These are phyloP conservation scores for Solanum piurae DNA, from an alignment of 257 asterid genomes.

Conservation along the genomic window DNA sequence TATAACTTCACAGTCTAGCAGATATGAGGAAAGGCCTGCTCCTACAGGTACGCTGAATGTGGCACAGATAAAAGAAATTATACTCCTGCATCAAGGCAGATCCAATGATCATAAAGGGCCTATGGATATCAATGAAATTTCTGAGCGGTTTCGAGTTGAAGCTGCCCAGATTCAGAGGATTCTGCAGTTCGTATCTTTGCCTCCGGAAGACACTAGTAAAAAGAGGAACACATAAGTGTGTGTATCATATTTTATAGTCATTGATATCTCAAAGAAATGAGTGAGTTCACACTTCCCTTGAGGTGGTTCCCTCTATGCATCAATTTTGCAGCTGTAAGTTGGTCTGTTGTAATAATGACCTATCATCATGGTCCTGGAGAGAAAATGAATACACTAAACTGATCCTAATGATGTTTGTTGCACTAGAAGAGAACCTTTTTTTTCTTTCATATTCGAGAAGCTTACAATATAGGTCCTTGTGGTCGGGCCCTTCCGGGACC, in stretches of 20 bases:
- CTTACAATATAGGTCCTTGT: no score
- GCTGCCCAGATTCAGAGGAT: slow-evolving; percentile 55
- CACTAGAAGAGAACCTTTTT: neutral
- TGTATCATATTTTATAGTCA: neutral
- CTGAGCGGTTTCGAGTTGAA: slow-evolving; percentile 46
- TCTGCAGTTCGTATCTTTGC: slow-evolving; percentile 53
- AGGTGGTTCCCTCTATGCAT: neutral
- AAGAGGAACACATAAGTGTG: slow-evolving; percentile 11
- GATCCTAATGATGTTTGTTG: neutral
- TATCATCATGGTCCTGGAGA: neutral
- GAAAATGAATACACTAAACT: neutral
- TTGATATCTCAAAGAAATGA: neutral
- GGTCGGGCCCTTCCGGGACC: no score
- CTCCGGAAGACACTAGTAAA: slow-evolving; percentile 44
- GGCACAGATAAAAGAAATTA: slow-evolving; percentile 55
- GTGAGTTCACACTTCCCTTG: neutral
- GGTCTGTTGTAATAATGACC: neutral
- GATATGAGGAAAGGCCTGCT: slow-evolving; percentile 64
- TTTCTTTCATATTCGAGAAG: neutral
- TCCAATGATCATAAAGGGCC: slow-evolving; percentile 52
- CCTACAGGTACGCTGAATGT: slow-evolving; percentile 78
- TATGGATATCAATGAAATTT: slow-evolving; percentile 47
- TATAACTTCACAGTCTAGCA: slow-evolving; percentile 47
- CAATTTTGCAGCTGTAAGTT: neutral
- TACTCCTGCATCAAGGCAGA: slow-evolving; percentile 71